Evolutionary conservation across 495 filamentous ascomycete genomes (phyloP), one percentile per base, ranked within the genome.

Genomic region (Hypoxylon perforatum): DNA sequence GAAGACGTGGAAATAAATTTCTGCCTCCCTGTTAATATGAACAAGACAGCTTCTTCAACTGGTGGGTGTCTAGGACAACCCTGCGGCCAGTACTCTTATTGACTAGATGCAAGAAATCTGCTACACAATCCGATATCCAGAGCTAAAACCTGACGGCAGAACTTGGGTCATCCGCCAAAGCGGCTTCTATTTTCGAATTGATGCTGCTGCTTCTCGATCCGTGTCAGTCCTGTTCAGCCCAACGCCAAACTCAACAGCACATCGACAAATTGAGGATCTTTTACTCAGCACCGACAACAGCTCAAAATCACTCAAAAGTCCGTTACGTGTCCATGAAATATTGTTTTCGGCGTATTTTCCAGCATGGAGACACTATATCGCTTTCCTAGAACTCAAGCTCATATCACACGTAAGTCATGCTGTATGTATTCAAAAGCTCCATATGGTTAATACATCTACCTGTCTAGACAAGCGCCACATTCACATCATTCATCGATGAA

Each of bases 111-210:
- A 50, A 82, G 81, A 83, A 41, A 71, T 79, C 35, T 60, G 64
- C 1, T 79, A 82, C 47, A 78, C 76, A 1, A 55, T 80, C 39
- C 78, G 75, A 57, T 81, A 82, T 38, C 78, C 78, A 7, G 75
- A 78, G 47, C 58, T 73, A 33, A 81, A 81, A 38, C 14, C 57
- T 7, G 48, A 58, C 11, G 60, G 65, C 0, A 67, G 75, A 11
- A 61, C 68, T 14, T 83, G 81, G 81, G 69, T 68, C 5, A 72
- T 81, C 33, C 80, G 81, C 11, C 81, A 82, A 55, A 81, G 67
- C 6, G 80, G 78, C 0, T 53, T 83, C 4, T 83, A 79, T 60
- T 80, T 81, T 30, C 75, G 73, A 57, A 74, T 72, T 47, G 66
- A 80, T 33, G 18, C 51, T 4, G 18, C 23, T 14, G 78, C 65